These are phyloP conservation scores for Takashimella tepidaria DNA, from an alignment of 1,284 basidiomycete species.

Conservation along the genomic window DNA sequence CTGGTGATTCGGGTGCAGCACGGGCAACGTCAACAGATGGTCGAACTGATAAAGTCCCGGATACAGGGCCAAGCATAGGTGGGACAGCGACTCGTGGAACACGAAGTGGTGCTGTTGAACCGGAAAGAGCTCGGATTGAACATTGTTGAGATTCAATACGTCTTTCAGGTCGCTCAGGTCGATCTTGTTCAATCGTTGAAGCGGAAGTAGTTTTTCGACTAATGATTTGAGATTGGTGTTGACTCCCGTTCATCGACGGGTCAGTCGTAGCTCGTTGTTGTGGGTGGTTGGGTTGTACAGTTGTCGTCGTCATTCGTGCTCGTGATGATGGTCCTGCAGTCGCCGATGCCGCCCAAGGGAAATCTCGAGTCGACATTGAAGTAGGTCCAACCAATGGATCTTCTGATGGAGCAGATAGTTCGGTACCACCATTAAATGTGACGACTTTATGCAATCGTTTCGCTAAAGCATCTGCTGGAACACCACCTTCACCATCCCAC, in stretches of 20 bases:
- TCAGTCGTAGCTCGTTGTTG: neutral
- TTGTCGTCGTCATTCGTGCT: neutral
- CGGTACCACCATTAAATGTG: neutral
- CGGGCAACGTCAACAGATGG: neutral
- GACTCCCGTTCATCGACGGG: neutral
- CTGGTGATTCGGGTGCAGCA: neutral
- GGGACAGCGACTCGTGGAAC: neutral
- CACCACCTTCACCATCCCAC: slow-evolving; percentile 45
- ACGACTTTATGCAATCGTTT: slow-evolving; percentile 26
- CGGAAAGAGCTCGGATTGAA: neutral
- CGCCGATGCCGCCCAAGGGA: slow-evolving; percentile 2
- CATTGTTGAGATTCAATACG: neutral
- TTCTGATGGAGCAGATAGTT: neutral
- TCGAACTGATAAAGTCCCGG: neutral
- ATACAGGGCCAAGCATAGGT: neutral
- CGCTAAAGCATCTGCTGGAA: slow-evolving; percentile 31
- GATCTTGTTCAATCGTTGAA: neutral
- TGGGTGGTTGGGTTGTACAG: neutral
- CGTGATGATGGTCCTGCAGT: slow-evolving; percentile 1
- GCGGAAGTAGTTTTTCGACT: neutral
- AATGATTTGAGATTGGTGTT: neutral
- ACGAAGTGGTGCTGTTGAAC: neutral
- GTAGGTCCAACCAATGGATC: neutral
- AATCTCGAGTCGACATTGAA: neutral
- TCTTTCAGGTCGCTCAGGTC: neutral